Conservation (phyloP, 306 rosid species). For the Trichosanthes truncata region DNA sequence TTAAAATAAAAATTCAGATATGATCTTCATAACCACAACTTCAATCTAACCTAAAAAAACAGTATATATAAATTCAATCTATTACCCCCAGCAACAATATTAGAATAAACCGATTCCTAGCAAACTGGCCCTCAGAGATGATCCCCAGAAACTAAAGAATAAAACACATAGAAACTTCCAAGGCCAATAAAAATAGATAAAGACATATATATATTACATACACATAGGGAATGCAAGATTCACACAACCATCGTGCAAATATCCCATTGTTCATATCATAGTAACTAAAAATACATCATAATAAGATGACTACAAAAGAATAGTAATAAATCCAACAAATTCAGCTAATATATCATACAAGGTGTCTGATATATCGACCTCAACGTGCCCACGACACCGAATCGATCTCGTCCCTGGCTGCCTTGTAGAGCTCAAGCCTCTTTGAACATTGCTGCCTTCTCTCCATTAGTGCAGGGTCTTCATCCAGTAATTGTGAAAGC, state of each 20-base stretch:
- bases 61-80: not conserved
- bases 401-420: conserved; percentile 95
- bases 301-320: not conserved
- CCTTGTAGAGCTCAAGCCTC: conserved; percentile 82
- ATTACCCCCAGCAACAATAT: not conserved
- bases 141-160: not conserved
- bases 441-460: conserved; percentile 76
- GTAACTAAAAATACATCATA: not conserved
- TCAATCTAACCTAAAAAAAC: too few species aligned
- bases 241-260: conserved; percentile 4
- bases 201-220: not conserved
- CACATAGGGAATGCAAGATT: not conserved
- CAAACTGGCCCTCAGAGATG: not conserved
- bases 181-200: not conserved
- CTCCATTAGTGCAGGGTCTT: conserved; percentile 94
- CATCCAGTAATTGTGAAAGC: conserved; percentile 59
- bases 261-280: not conserved
- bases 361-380: conserved; percentile 13
- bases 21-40: too few species aligned
- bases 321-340: conserved; percentile 5
- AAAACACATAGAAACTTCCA: not conserved
- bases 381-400: conserved; percentile 80
- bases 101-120: not conserved
- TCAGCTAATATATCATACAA: conserved; percentile 16
- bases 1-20: too few species aligned